Base-by-base conservation (phyloP, 78 protist species). In the Cavenderia fasciculata region DNA sequence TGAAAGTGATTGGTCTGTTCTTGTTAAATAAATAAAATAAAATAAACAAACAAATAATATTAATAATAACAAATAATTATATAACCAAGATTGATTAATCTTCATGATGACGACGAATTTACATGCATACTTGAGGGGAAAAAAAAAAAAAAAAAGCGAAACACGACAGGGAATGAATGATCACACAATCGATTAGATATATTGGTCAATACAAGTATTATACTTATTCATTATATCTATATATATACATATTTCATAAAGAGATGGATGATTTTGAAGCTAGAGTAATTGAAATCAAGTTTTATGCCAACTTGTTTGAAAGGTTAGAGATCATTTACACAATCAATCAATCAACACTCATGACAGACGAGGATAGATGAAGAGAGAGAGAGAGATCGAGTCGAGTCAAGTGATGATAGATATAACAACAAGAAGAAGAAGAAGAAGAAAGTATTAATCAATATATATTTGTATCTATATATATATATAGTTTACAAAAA, bases 1-100 rank as follows among this genome's bases (percentile, higher is more conserved):
- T 36, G 63, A 59, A 40, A 70, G 78, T 66, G 94, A 85, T 38
- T 95, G 97, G 97, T 86, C 95, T 14, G 92, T 95, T 36, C 62
- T 79, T 16, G 57, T 86, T 19, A 36, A 92, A 21, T 57, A 85
- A 61, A 34, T 49, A 14, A 18, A 49, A 49, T 49, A 12, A 49
- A 49, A 49, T 18, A 14, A 14, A 14, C 14, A 18, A 14, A 49
- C 14, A 12, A 49, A 49, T 49, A 18, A 49, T 49, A 49, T 49
- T 18, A 49, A 49, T 49, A 49, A 14, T 49, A 49, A 49, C 14
- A 49, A 49, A 49, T 18, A 14, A 49, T 49, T 14, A 49, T 49
- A 49, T 49, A 12, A 49, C 14, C 14, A 14, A 49, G 54, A 49
- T n/a, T n/a, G n/a, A n/a, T n/a, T n/a, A n/a, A n/a, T n/a, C n/a